Base-by-base conservation (phyloP, 345 rosid species). In the Eucalyptus coolabah region DNA sequence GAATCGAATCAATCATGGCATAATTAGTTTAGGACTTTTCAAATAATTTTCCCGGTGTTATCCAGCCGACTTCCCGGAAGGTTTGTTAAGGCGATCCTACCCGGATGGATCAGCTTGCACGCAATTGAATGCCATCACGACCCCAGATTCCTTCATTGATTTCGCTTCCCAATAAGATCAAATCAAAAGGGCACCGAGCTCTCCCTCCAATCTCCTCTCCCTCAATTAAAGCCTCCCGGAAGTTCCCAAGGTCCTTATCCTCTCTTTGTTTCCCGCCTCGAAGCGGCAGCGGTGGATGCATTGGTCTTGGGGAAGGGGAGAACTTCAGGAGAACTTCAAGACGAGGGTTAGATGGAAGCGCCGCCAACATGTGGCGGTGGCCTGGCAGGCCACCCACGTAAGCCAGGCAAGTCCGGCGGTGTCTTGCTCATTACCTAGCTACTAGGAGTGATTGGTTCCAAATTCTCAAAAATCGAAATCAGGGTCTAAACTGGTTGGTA, bases 401-500 rank as follows among this genome's bases (percentile, higher is more conserved):
- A 14, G 77, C 21, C 37, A 1, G 40, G 12, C 2, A 16, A 14
- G 40, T 10, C 37, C 1, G 77, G 12, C 2, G 21, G 21, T n/a
- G 34, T 63, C 37, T 30, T 30, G 19, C 72, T 63, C 37, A 0
- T 63, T 53, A 53, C 5, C 26, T 21, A 21, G 1, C 5, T 8
- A 53, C 0, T 8, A 53, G 1, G 2, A 53, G 11, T 8, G 4
- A 53, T 53, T 11, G 24, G 0, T 8, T 53, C 2, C 1, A 19
- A 1, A 4, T 53, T 21, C 10, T 1, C 11, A 19, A 8, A 53
- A 53, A 21, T 53, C 5, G 2, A 53, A 53, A 53, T 53, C 0
- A 4, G 2, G 10, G 2, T 1, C 2, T 19, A 0, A 0, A 53
- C 2, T 2, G 1, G 1, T 53, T 19, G 2, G 24, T 53, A 3